Conservation (phyloP, 331 rosid genomes). For the Ulmus americana region DNA sequence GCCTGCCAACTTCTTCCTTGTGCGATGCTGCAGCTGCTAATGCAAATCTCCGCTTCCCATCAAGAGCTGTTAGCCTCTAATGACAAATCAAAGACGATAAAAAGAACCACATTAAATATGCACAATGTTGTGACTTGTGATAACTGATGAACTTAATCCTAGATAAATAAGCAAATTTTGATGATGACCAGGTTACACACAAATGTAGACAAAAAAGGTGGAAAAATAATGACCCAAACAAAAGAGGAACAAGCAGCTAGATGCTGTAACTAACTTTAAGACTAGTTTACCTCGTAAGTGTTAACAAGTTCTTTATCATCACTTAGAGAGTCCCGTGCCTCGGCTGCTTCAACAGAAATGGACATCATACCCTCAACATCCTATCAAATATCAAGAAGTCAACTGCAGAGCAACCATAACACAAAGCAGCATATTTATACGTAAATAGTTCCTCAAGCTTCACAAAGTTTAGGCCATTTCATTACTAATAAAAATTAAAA, state of each 20-base stretch:
- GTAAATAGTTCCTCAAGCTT: conserved; percentile 6
- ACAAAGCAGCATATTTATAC: conserved; percentile 5
- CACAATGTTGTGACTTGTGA: neutral
- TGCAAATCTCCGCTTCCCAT: conserved; percentile 92
- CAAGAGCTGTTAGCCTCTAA: conserved; percentile 93
- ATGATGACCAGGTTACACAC: neutral
- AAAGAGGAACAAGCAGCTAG: neutral
- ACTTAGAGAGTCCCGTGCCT: conserved; percentile 83
- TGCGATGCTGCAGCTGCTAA: conserved; percentile 92
- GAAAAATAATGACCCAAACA: neutral
- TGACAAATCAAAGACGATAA: conserved; percentile 10
- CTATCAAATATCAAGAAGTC: conserved; percentile 43
- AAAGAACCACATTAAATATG: conserved; percentile 6
- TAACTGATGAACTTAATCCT: neutral
- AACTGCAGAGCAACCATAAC: neutral
- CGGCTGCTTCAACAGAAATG: conserved; percentile 91
- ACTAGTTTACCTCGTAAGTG: conserved; percentile 66
- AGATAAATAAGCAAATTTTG: neutral
- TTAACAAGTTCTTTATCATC: conserved; percentile 89
- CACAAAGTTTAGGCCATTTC: neutral
- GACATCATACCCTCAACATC: conserved; percentile 99
- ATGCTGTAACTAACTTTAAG: neutral
- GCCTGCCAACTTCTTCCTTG: conserved; percentile 93
- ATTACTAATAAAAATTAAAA: too few relatives aligned
- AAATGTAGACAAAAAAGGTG: neutral